A percentile compares a stretch with the other conserved stretches of the same genome.
Evolutionary conservation across 345 rosid species (phyloP).

Genomic region (Alliaria petiolata): DNA sequence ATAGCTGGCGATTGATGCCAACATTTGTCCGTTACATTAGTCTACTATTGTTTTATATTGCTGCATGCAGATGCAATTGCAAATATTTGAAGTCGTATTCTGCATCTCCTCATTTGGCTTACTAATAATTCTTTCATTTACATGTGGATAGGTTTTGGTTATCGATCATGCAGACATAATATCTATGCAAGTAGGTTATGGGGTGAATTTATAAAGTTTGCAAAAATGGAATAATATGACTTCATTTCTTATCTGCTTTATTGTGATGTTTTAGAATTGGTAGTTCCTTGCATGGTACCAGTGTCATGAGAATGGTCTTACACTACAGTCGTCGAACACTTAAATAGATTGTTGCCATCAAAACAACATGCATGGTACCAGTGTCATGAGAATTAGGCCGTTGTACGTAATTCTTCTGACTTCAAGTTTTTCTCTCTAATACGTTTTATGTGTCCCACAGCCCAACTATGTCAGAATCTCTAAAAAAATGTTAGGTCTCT

Average conservation of each 20-base stretch:
- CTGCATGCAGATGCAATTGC: neutral
- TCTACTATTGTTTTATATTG: neutral
- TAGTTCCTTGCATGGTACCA: constrained; percentile 49
- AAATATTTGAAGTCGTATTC: neutral
- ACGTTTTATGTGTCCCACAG: neutral
- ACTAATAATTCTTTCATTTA: neutral
- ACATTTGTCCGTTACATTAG: too few species aligned
- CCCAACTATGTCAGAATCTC: neutral
- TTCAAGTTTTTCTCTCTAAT: neutral
- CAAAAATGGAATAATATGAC: neutral
- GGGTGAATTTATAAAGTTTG: constrained; percentile 20
- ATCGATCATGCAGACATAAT: constrained; percentile 94
- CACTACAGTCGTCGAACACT: constrained; percentile 56
- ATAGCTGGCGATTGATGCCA: too few species aligned
- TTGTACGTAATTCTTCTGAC: constrained; percentile 42
- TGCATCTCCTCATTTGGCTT: constrained; percentile 12
- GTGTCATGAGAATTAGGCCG: constrained; percentile 82
- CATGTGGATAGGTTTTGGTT: constrained; percentile 62
- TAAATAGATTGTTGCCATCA: constrained; percentile 65
- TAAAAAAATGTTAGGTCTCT: constrained; percentile 55
- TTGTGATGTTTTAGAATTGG: constrained; percentile 69
- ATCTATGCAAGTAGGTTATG: constrained; percentile 71
- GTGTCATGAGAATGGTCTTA: too few species aligned
- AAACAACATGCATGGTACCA: constrained; percentile 83
- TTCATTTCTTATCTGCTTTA: constrained; percentile 5